These are phyloP conservation scores for Baeospora myosura DNA, from an alignment of 1,284 basidiomycete genomes.

Conservation along the genomic window DNA sequence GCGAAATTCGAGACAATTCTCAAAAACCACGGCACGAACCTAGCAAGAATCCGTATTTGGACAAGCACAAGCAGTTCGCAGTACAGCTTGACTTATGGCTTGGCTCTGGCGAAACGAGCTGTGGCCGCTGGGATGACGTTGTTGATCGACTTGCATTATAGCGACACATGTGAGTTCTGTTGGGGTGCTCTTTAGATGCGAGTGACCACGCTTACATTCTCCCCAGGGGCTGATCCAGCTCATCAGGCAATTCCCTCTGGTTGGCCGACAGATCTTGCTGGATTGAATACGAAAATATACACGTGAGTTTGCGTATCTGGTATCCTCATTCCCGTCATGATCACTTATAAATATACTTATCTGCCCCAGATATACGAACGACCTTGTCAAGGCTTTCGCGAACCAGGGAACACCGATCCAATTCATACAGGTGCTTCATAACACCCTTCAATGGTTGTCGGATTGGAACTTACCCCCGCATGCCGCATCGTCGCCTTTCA, in stretches of 20 bases:
- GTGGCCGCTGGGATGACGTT: slow-evolving; percentile 52
- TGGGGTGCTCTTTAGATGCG: not conserved
- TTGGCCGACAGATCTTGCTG: slow-evolving; percentile 46
- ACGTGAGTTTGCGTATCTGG: slow-evolving; percentile 27
- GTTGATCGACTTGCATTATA: slow-evolving; percentile 54
- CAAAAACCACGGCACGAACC: slow-evolving; percentile 44
- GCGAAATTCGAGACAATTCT: slow-evolving; percentile 49
- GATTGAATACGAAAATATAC: slow-evolving; percentile 48
- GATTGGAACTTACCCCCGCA: not conserved
- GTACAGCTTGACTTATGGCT: slow-evolving; percentile 47
- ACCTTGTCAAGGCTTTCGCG: slow-evolving; percentile 42
- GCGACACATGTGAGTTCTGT: slow-evolving; percentile 46
- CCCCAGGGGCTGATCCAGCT: slow-evolving; percentile 54
- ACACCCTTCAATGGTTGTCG: not conserved
- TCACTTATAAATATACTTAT: not conserved
- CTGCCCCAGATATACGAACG: slow-evolving; percentile 40
- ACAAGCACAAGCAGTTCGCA: slow-evolving; percentile 41
- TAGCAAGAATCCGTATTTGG: slow-evolving; percentile 57
- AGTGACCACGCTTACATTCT: not conserved
- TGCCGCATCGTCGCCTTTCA: not conserved
- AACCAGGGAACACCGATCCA: slow-evolving; percentile 48
- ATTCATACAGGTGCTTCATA: slow-evolving; percentile 35
- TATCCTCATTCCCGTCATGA: not conserved
- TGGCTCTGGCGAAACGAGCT: slow-evolving; percentile 50
- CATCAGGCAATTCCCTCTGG: slow-evolving; percentile 51